Base-by-base conservation (phyloP, 352 stramenopile species). In the Phytophthora sojae region DNA sequence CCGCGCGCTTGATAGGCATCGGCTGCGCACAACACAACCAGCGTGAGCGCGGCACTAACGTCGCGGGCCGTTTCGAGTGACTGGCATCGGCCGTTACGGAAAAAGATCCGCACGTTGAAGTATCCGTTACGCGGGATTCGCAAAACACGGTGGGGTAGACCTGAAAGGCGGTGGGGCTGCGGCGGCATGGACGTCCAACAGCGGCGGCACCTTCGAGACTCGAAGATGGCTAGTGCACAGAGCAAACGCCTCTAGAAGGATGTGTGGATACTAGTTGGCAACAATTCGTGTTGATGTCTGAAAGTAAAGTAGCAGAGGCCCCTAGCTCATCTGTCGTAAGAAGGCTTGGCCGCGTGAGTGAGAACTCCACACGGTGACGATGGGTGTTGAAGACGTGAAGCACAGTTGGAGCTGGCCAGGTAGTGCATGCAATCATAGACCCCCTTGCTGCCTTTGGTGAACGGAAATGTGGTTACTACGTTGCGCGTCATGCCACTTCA, bases 91-190 rank as follows among this genome's bases (percentile, higher is more conserved):
- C 15, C 54, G 67, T 75, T 75, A 61, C 21, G 21, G 26, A 63
- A 74, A 70, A 74, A 61, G 59, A 65, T 65, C 26, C 51, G 51
- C 25, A 37, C 51, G 51, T 49, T 49, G 42, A 49, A 49, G 42
- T 23, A 49, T 49, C 42, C 42, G 42, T 49, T 49, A 49, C 42
- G 42, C 42, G 42, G 35, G 9, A 7, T n/a, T 44, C 5, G 11
- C 35, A 17, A 44, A 44, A 44, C 35, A 15, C 35, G 35, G 35
- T 44, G n/a, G n/a, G n/a, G n/a, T n/a, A n/a, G n/a, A n/a, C n/a
- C n/a, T n/a, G n/a, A n/a, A n/a, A n/a, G n/a, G n/a, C n/a, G n/a
- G n/a, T n/a, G 2, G 4, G 5, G 30, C 0, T 11, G 30, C 30
- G 29, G 8, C 29, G 8, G 29, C 29, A 35, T 35, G 29, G 29